These are phyloP conservation scores for Emergomyces orientalis DNA, from an alignment of 2,329 filamentous ascomycete species.

Conservation along the genomic window DNA sequence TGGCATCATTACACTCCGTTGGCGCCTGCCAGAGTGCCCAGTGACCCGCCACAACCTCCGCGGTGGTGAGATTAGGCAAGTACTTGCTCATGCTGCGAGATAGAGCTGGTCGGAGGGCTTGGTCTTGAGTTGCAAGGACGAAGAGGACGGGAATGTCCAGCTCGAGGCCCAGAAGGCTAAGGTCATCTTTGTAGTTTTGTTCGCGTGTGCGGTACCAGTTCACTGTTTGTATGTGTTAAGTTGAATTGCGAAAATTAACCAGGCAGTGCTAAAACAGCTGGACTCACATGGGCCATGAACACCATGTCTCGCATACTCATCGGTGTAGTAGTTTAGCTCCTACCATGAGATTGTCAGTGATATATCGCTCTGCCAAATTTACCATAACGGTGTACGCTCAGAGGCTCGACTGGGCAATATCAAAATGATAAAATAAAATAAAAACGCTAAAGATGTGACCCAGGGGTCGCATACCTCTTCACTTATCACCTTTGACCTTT, in stretches of 20 bases:
- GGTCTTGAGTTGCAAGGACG: conserved; percentile 62
- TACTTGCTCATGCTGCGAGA: conserved; percentile 59
- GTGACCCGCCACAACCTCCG: conserved; percentile 61
- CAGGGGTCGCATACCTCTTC: conserved; percentile 42
- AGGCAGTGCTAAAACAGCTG: background rate
- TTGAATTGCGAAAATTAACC: background rate
- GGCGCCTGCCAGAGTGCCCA: conserved; percentile 75
- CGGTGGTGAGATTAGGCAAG: conserved; percentile 55
- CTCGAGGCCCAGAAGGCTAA: conserved; percentile 28
- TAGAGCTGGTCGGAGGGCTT: conserved; percentile 63
- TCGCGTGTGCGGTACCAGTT: conserved; percentile 78
- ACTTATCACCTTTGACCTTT: conserved; percentile 50
- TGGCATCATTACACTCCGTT: conserved; percentile 57
- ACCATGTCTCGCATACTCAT: conserved; percentile 61
- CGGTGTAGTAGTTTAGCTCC: conserved; percentile 68
- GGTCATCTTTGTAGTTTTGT: conserved; percentile 70
- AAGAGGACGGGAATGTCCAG: conserved; percentile 61
- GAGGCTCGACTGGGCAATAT: background rate
- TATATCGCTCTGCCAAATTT: background rate
- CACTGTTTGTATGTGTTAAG: conserved; percentile 32
- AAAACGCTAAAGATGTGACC: background rate
- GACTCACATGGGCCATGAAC: conserved; percentile 60
- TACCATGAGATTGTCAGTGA: conserved; percentile 16
- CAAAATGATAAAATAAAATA: too few relatives aligned
- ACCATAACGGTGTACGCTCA: conserved; percentile 5